Base-by-base conservation (phyloP, 2,329 filamentous ascomycete genomes). In the Monosporascus sp. region DNA sequence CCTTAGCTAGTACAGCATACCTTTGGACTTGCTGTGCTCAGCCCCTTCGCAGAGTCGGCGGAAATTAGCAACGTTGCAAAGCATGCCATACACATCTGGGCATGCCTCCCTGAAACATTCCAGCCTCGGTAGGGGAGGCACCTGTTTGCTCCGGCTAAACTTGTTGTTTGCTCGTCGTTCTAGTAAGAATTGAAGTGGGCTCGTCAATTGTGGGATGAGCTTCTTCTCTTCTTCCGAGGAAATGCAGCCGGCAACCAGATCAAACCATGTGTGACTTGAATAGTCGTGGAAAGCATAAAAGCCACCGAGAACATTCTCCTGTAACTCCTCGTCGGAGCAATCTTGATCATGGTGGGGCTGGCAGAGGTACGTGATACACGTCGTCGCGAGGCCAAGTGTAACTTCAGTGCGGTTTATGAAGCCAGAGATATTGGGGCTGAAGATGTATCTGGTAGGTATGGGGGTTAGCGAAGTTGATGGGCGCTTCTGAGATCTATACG, bases 371-470 rank as follows among this genome's bases (percentile, higher is more conserved):
- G 28, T 41, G 40, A 55, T 18, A 24, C 51, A 55, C 11, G 28
- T 18, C 3, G 35, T 15, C 18, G 53, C 38, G 8, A 55, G 9
- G 18, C 7, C 26, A 35, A 57, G 37, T 4, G 48, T 51, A 8
- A 55, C 50, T 7, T 50, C 15, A 11, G 9, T 18, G 7, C 49
- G 9, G 18, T 49, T 22, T 40, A 60, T 58, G 24, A 20, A 55
- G 18, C 47, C 55, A 3, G 17, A 3, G 26, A 53, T 49, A 52
- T 2, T 28, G 7, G 26, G 26, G 26, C 26, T 28, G 26, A 28
- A 28, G 26, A 28, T 8, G 26, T 28, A 28, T 28, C 26, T 28
- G 26, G 7, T 28, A 28, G 26, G 26, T 9, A 28, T 28, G 26
- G 26, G 26, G 26, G n/a, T 28, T 28, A 28, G 26, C 26, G 26